Conservation (phyloP, 257 asterid species). For the Nicotiana tomentosiformis region DNA sequence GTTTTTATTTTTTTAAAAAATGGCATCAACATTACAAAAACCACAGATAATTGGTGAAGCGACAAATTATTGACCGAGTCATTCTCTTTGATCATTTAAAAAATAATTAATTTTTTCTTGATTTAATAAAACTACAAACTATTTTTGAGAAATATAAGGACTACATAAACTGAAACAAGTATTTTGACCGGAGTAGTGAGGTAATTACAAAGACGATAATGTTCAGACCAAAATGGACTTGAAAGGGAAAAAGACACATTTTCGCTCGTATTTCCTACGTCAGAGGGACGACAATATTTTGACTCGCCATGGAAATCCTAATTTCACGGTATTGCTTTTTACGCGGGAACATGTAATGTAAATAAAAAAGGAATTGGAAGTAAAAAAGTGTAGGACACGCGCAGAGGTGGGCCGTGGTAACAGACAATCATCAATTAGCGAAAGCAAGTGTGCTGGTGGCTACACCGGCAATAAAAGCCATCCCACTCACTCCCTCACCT, state of each 20-base stretch:
- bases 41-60: too few relatives aligned
- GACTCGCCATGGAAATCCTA: background rate
- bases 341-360: background rate
- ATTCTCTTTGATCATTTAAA: too few relatives aligned
- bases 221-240: background rate
- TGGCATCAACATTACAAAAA: too few relatives aligned
- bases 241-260: background rate
- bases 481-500: constrained; percentile 5
- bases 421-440: constrained; percentile 14
- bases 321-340: background rate
- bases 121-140: too few relatives aligned
- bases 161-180: too few relatives aligned
- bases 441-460: constrained; percentile 25
- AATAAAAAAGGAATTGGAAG: background rate
- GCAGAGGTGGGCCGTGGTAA: constrained; percentile 3
- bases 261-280: background rate
- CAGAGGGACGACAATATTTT: background rate
- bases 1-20: too few relatives aligned
- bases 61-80: too few relatives aligned
- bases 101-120: too few relatives aligned
- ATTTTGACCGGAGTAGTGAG: too few relatives aligned
- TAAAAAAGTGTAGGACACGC: constrained; percentile 14
- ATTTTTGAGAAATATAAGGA: too few relatives aligned
- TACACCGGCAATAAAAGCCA: constrained; percentile 27
- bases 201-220: background rate